Percentiles rank a stretch among this genome's conserved stretches.
phyloP scores from a whole-genome alignment of 768 basidiomycete genomes.

The Tulasnella sp. region DNA sequence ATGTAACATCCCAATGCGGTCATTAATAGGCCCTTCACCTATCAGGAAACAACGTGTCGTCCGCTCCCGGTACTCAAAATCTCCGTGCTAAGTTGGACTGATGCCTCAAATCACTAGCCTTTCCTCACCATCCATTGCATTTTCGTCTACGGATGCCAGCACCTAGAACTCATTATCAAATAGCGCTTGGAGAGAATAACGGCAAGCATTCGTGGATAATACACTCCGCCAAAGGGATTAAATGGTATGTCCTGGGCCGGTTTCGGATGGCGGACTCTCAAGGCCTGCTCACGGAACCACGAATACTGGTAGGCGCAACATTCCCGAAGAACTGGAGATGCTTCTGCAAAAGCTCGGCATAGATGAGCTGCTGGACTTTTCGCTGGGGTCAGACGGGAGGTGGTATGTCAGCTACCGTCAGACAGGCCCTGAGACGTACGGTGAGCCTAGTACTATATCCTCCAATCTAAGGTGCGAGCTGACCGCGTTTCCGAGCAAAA shows the following conservation, averaged over 20 bases:
- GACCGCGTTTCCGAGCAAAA: not conserved
- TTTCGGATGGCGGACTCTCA: no score
- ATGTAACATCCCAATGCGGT: not conserved
- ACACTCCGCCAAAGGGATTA: slow-evolving; percentile 7
- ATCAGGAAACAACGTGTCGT: not conserved
- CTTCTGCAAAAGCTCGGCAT: no score
- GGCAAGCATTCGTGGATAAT: not conserved
- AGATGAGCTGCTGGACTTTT: no score
- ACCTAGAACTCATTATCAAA: not conserved
- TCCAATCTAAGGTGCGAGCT: not conserved
- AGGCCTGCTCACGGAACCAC: no score
- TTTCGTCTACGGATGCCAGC: not conserved
- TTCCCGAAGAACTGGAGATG: no score
- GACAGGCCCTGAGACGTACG: no score
- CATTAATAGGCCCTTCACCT: not conserved
- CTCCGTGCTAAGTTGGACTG: not conserved
- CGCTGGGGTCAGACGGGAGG: no score
- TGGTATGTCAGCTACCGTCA: no score
- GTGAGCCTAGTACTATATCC: no score
- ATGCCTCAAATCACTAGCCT: not conserved
- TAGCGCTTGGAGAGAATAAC: slow-evolving; percentile 15
- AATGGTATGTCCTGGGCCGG: not conserved
- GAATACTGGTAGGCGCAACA: no score
- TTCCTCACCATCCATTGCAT: no score
- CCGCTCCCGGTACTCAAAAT: not conserved